Evolutionary conservation across 768 basidiomycete genomes (phyloP).

Genomic region (Leccinum uliginosum): DNA sequence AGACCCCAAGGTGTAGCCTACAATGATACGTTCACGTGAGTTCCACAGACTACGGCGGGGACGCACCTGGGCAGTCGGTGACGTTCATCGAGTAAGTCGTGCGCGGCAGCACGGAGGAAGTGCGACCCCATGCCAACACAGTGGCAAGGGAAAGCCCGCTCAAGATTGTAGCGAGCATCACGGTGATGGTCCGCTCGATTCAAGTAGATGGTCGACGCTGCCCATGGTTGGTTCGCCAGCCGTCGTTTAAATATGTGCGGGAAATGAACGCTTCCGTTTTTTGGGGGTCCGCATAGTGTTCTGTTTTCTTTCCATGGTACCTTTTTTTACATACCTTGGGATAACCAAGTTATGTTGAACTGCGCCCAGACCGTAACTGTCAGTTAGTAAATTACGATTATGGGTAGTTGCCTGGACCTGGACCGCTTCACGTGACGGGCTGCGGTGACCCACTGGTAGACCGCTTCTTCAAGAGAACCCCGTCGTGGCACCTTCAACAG

Average conservation of each 20-base stretch:
- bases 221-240: background rate
- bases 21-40: background rate
- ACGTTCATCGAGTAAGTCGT: constrained; percentile 27
- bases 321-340: too few relatives aligned
- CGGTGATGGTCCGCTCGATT: background rate
- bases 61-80: constrained; percentile 30
- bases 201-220: background rate
- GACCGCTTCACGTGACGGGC: background rate
- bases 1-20: constrained; percentile 52
- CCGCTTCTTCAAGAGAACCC: background rate
- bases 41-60: background rate
- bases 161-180: constrained; percentile 4
- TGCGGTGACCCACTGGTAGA: too few relatives aligned
- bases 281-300: background rate
- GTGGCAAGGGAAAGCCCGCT: constrained; percentile 7
- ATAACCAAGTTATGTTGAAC: background rate
- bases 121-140: constrained; percentile 2
- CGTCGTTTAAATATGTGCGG: background rate
- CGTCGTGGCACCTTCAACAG: background rate
- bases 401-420: too few relatives aligned
- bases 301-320: too few relatives aligned
- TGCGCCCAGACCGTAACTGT: too few relatives aligned
- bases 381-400: too few relatives aligned
- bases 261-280: background rate
- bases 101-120: constrained; percentile 9